Base-by-base conservation (phyloP, 257 asterid genomes). In the Gynochthodes officinalis region DNA sequence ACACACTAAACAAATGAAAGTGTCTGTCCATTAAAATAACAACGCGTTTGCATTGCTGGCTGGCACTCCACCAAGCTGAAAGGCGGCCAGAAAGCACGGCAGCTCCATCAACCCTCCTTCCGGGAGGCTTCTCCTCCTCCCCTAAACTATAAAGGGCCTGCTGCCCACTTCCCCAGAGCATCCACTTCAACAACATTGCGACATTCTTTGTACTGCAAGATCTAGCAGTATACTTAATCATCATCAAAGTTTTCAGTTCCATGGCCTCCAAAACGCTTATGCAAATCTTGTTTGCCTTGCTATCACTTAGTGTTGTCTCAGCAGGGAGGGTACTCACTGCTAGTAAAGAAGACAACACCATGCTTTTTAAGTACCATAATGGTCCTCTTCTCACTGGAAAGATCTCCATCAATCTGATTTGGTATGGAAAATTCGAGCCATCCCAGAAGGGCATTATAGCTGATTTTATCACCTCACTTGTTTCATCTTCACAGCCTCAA, bases 301-400 rank as follows among this genome's bases (percentile, higher is more conserved):
- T 43, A 2, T 9, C 27, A 15, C 1, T 66, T 8, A 43, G 43
- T 66, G 33, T 66, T 9, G 71, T 44, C 23, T 66, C 40, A 1
- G 71, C 71, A 23, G 35, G 37, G 19, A 66, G 57, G 27, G 52
- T 66, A 23, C 55, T 53, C 44, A 12, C 2, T 28, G 35, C 42
- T 37, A 37, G 62, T 23, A 71, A n/a, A 75, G 72, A 42, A 43
- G 42, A 58, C 62, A 64, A 12, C 50, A 69, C 14, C 32, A 71
- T 79, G 73, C 73, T 71, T 15, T 77, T 78, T 42, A 75, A 80
- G 18, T 80, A 80, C 85, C 87, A 83, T 37, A 55, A 69, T 42
- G 82, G 82, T 9, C 32, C 75, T 64, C 82, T 79, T 19, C 79
- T 79, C 57, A 27, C 65, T 0, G 82, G 79, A 1, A 39, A 55